Percentiles rank a stretch among this genome's conserved stretches.
phyloP scores from a whole-genome alignment of 805 yeast species.

The Cyberlindnera euphorbiae region DNA sequence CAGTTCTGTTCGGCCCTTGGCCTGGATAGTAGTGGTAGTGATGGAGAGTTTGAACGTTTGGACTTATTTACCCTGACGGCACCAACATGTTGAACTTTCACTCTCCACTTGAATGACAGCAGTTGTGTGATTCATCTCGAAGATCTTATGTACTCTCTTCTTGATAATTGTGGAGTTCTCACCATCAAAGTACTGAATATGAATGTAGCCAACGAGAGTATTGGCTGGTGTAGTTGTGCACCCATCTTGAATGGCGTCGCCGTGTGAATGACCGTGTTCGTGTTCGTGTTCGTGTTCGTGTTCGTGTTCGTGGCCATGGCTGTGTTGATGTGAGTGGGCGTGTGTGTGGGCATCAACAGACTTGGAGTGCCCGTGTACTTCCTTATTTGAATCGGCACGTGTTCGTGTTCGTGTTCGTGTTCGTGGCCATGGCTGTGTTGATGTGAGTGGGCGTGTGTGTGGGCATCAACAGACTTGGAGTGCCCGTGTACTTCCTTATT shows the following conservation, averaged over 20 bases:
- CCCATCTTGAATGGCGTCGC: no score
- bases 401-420: conserved; percentile 5
- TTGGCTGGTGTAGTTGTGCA: conserved; percentile 6
- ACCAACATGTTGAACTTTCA: conserved; percentile 65
- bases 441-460: conserved; percentile 22
- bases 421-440: conserved; percentile 10
- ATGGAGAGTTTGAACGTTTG: not conserved
- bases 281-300: conserved; percentile 1
- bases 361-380: conserved; percentile 21
- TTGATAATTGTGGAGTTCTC: conserved; percentile 60
- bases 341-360: conserved; percentile 33
- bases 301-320: conserved; percentile 9
- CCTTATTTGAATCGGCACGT: conserved; percentile 17
- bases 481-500: conserved; percentile 21
- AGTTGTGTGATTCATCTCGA: conserved; percentile 44
- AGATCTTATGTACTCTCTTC: conserved; percentile 52
- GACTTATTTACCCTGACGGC: no score
- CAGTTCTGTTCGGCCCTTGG: not conserved
- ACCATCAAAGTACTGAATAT: conserved; percentile 64
- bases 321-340: conserved; percentile 9
- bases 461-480: conserved; percentile 31
- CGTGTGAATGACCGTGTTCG: conserved; percentile 9
- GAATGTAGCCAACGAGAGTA: conserved; percentile 68
- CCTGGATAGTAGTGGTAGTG: not conserved
- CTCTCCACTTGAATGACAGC: conserved; percentile 65